phyloP scores from a whole-genome alignment of 1,284 basidiomycete species.

The Mycena sp. region DNA sequence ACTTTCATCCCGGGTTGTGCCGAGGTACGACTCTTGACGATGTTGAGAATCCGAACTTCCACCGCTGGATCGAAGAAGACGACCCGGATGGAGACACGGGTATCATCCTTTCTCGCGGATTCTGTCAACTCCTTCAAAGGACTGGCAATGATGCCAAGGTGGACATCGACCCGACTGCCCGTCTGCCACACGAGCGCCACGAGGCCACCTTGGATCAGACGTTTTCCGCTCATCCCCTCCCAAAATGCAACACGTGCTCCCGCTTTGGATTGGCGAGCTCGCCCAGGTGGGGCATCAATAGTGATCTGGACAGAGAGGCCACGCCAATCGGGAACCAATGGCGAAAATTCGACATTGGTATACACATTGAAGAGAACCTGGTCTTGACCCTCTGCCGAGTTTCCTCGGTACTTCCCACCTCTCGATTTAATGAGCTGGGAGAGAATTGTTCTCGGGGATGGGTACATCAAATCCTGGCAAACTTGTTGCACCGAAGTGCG shows the following conservation, averaged over 20 bases:
- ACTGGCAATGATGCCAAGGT: conserved; percentile 61
- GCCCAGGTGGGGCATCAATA: conserved; percentile 64
- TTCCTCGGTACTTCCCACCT: conserved; percentile 60
- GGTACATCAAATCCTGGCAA: conserved; percentile 52
- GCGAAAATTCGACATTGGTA: conserved; percentile 56
- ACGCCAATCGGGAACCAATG: conserved; percentile 56
- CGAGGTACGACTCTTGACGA: conserved; percentile 42
- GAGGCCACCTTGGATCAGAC: conserved; percentile 66
- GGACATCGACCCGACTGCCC: conserved; percentile 46
- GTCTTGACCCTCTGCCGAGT: conserved; percentile 49
- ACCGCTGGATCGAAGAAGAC: conserved; percentile 64
- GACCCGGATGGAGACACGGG: conserved; percentile 54
- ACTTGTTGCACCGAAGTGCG: conserved; percentile 60
- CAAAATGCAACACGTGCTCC: conserved; percentile 58
- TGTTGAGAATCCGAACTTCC: conserved; percentile 57
- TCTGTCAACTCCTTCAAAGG: conserved; percentile 53
- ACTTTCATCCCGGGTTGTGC: conserved; percentile 42
- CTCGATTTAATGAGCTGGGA: conserved; percentile 50
- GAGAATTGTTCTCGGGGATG: conserved; percentile 43
- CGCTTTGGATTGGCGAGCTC: conserved; percentile 53
- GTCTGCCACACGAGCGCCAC: conserved; percentile 63
- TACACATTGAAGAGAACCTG: conserved; percentile 68
- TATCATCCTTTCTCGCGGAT: conserved; percentile 44
- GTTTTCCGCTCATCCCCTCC: conserved; percentile 62
- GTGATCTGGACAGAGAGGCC: conserved; percentile 59